Evolutionary conservation across 352 stramenopile species (phyloP).

Genomic region (Pythium chondricola): DNA sequence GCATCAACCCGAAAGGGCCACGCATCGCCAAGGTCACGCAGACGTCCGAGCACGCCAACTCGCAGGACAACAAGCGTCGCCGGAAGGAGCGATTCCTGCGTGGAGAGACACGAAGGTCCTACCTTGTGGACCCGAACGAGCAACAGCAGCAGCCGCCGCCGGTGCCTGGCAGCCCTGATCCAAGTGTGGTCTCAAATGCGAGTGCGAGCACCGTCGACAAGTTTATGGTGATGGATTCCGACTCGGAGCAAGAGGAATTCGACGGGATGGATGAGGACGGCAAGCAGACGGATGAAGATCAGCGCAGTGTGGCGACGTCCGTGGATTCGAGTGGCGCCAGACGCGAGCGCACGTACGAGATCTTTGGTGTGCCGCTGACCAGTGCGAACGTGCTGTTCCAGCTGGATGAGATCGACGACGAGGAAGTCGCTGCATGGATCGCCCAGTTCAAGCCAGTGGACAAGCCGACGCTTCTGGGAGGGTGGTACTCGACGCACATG

Average conservation of each 20-base stretch:
- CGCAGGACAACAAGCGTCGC: constrained; percentile 50
- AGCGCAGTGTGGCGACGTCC: background rate
- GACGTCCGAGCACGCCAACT: constrained; percentile 57
- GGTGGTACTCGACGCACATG: constrained; percentile 79
- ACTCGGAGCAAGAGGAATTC: constrained; percentile 32
- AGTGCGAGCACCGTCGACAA: constrained; percentile 8
- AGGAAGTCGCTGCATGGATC: constrained; percentile 51
- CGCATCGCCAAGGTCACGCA: constrained; percentile 73
- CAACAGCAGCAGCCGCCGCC: background rate
- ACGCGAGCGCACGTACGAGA: constrained; percentile 41
- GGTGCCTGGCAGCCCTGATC: constrained; percentile 1
- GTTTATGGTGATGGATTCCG: constrained; percentile 20
- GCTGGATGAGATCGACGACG: constrained; percentile 63
- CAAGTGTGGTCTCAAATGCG: constrained; percentile 5
- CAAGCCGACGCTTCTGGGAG: constrained; percentile 50
- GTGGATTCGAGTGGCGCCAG: background rate
- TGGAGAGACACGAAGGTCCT: constrained; percentile 54
- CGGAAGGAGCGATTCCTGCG: constrained; percentile 63
- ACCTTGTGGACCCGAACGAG: constrained; percentile 38
- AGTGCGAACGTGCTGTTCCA: constrained; percentile 74
- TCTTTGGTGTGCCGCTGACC: constrained; percentile 66
- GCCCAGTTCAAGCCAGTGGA: constrained; percentile 37
- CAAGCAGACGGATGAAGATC: constrained; percentile 18
- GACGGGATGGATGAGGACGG: constrained; percentile 29
- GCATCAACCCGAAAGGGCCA: constrained; percentile 49